Evolutionary conservation across 139 green algal species (phyloP).

Genomic region (Dunaliella sp.): DNA sequence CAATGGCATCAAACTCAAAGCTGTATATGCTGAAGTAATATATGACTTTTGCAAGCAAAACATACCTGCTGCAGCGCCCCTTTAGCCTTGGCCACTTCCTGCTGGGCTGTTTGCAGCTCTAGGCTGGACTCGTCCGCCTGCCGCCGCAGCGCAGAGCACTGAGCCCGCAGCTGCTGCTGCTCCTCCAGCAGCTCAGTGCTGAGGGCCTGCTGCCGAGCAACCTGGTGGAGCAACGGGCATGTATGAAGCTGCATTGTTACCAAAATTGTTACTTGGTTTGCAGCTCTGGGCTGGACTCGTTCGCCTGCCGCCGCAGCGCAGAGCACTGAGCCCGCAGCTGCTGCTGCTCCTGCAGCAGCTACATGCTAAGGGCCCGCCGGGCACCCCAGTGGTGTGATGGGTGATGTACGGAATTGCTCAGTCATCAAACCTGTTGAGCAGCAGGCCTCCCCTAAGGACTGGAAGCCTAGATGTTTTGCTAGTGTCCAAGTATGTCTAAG

Average conservation of each 20-base stretch:
- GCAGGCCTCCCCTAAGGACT: too few species aligned
- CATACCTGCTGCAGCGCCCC: constrained; percentile 17
- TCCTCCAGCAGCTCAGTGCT: constrained; percentile 25
- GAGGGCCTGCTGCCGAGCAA: constrained; percentile 15
- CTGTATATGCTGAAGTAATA: too few species aligned
- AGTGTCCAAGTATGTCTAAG: too few species aligned
- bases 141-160: neutral
- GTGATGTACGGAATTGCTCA: too few species aligned
- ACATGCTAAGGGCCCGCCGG: neutral
- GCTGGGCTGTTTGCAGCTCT: constrained; percentile 10
- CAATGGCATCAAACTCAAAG: too few species aligned
- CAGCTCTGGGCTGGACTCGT: constrained; percentile 19
- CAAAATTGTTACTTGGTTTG: neutral
- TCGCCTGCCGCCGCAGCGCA: constrained; percentile 10
- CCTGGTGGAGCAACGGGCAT: constrained; percentile 2
- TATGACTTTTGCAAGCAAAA: too few species aligned
- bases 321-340: neutral
- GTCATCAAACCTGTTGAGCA: too few species aligned
- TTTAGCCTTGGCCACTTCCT: neutral
- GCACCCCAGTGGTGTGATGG: too few species aligned
- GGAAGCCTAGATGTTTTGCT: too few species aligned
- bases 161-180: constrained; percentile 18
- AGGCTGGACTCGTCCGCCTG: constrained; percentile 20
- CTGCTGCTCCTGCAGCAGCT: neutral
- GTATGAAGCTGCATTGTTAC: neutral